Evolutionary conservation across 331 rosid genomes (phyloP).

Genomic region (Pyracantha coccinea): DNA sequence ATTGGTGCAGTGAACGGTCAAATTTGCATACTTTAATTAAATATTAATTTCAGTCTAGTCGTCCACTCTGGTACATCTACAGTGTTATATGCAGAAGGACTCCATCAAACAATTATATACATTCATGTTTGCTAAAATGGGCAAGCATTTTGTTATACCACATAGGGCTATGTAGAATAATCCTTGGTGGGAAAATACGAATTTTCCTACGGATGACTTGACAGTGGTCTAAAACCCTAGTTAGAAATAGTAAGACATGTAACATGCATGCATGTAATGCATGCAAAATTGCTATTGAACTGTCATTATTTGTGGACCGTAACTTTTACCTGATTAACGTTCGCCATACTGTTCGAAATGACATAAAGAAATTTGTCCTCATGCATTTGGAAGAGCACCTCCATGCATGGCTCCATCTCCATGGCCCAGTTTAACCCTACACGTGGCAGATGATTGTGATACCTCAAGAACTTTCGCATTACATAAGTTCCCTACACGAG

Average conservation of each 20-base stretch:
- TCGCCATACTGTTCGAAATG: constrained; percentile 32
- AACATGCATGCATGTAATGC: background rate
- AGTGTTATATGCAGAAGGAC: background rate
- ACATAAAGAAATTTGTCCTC: constrained; percentile 58
- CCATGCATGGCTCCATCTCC: background rate
- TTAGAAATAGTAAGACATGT: background rate
- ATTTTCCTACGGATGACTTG: background rate
- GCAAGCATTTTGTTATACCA: background rate
- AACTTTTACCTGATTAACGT: constrained; percentile 9
- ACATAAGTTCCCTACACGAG: background rate
- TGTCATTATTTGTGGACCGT: background rate
- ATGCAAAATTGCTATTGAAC: background rate
- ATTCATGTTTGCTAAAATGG: background rate
- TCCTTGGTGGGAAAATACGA: background rate
- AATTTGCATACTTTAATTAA: background rate
- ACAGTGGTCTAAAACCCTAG: background rate
- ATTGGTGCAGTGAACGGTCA: background rate
- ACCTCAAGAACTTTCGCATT: background rate
- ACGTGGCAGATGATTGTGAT: constrained; percentile 22
- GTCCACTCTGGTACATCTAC: background rate
- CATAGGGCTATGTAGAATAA: background rate
- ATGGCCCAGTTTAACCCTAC: constrained; percentile 15
- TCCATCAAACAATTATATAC: background rate
- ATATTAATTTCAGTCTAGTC: background rate
- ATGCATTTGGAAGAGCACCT: constrained; percentile 44